Evolutionary conservation across 208 protist species (phyloP).

Genomic region (Leishmania martiniquensis): DNA sequence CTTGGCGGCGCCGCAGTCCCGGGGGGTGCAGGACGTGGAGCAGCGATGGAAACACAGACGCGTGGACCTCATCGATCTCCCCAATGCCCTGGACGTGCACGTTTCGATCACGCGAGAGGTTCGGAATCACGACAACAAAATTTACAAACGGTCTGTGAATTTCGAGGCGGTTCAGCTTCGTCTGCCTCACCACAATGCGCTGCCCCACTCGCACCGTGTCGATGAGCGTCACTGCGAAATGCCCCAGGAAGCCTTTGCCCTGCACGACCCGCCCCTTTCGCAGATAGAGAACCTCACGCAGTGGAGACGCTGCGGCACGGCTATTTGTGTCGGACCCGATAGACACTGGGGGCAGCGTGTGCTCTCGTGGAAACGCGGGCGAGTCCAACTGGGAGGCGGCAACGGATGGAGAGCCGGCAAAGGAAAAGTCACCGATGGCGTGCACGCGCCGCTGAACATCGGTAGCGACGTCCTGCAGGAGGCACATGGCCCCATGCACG

Average conservation of each 20-base stretch:
- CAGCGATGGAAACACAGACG: slow-evolving; percentile 45
- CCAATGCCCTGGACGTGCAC: slow-evolving; percentile 66
- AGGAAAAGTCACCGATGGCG: background rate
- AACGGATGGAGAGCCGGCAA: background rate
- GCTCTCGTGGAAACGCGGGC: background rate
- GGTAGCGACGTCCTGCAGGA: slow-evolving; percentile 17
- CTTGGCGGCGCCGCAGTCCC: background rate
- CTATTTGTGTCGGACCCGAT: background rate
- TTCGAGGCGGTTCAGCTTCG: slow-evolving; percentile 39
- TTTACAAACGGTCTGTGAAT: slow-evolving; percentile 47
- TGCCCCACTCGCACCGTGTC: slow-evolving; percentile 51
- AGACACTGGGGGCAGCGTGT: no score
- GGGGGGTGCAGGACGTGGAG: slow-evolving; percentile 42
- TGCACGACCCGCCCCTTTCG: slow-evolving; percentile 57
- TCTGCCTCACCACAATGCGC: slow-evolving; percentile 42
- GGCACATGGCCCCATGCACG: slow-evolving; percentile 29
- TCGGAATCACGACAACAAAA: slow-evolving; percentile 60
- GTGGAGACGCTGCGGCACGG: background rate
- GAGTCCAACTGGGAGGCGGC: background rate
- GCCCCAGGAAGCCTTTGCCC: slow-evolving; percentile 50
- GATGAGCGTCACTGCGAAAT: slow-evolving; percentile 45
- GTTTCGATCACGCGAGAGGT: slow-evolving; percentile 33
- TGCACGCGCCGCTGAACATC: slow-evolving; percentile 12
- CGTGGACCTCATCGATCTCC: slow-evolving; percentile 44
- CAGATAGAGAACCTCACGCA: background rate